Conservation (phyloP, 225 moss, liverwort and hornwort species). For the Sphagnum tenellum region DNA sequence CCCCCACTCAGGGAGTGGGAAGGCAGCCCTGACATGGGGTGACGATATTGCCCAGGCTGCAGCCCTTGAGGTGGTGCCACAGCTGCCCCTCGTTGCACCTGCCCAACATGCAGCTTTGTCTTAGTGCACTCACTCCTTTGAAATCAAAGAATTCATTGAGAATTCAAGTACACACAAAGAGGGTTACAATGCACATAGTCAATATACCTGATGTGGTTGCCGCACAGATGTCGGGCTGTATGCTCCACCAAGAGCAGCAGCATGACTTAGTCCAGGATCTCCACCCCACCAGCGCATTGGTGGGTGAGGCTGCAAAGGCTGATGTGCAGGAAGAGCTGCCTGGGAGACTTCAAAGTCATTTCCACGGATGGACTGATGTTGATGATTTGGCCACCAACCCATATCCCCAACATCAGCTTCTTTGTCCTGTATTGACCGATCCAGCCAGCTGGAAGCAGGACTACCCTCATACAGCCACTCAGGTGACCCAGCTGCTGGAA, state of each 20-base stretch:
- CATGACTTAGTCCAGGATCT: conserved; percentile 39
- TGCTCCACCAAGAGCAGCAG: conserved; percentile 29
- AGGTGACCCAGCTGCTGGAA: conserved; percentile 9
- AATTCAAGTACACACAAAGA: too few species aligned
- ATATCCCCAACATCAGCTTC: conserved; percentile 50
- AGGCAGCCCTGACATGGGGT: conserved; percentile 36
- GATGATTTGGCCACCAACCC: conserved; percentile 66
- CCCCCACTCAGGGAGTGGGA: conserved; percentile 35
- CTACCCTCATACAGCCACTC: conserved; percentile 49
- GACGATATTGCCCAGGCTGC: conserved; percentile 51
- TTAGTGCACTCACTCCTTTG: conserved; percentile 4
- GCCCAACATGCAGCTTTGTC: conserved; percentile 12
- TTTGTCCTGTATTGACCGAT: conserved; percentile 32
- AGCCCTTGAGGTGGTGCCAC: conserved; percentile 36
- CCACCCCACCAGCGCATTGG: conserved; percentile 63
- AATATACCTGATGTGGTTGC: conserved; percentile 14
- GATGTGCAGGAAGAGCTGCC: conserved; percentile 34
- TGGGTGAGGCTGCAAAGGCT: conserved; percentile 32
- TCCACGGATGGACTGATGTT: conserved; percentile 43
- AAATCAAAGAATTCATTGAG: too few species aligned
- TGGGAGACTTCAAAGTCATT: conserved; percentile 34
- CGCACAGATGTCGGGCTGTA: conserved; percentile 20
- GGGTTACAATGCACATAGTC: too few species aligned
- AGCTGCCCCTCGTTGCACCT: conserved; percentile 20
- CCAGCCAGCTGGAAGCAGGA: conserved; percentile 50